Base-by-base conservation (phyloP, 306 rosid species). In the Purshia tridentata region DNA sequence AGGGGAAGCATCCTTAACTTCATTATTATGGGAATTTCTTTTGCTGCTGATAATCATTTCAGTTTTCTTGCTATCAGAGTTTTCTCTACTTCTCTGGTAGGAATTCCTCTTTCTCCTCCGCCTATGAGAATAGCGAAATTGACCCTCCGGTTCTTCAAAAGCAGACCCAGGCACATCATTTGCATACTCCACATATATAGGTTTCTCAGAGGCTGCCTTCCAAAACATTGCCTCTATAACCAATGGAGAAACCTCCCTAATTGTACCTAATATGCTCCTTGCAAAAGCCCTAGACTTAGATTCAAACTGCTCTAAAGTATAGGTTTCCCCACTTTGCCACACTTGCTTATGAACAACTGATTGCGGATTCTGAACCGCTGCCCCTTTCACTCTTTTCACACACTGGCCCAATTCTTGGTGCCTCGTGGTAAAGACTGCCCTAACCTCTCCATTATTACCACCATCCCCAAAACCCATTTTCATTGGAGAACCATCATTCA, bases 161-260 rank as follows among this genome's bases (percentile, higher is more conserved):
- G 90, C 99, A 64, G 98, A 91, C 65, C 99, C 99, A 50, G 99
- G 99, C 77, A 94, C 96, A 57, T 94, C 99, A 83, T 94, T 94
- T 70, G 99, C 99, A 69, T 94, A 94, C 86, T 94, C 99, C 39
- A 94, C 77, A 74, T 88, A 90, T 61, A 91, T 94, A 20, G 96
- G 97, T 86, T 91, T 94, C 80, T 90, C 99, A 35, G 84, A 83
- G 84, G 96, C 82, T 9, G 98, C 86, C 87, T 91, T 94, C 99
- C 99, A 94, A 86, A 94, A 94, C 96, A 91, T 73, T 39, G 95
- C 85, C 83, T 94, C 99, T 58, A 88, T 80, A 70, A 74, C 90
- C 73, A 88, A 74, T 22, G 99, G 93, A 60, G 95, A 87, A 62
- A 83, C 91, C 78, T 91, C 99, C 85, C 87, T 94, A 68, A 76